Evolutionary conservation across 306 rosid genomes (phyloP), one percentile per base, ranked within the genome.

Genomic region (Cucurbita argyrosperma): DNA sequence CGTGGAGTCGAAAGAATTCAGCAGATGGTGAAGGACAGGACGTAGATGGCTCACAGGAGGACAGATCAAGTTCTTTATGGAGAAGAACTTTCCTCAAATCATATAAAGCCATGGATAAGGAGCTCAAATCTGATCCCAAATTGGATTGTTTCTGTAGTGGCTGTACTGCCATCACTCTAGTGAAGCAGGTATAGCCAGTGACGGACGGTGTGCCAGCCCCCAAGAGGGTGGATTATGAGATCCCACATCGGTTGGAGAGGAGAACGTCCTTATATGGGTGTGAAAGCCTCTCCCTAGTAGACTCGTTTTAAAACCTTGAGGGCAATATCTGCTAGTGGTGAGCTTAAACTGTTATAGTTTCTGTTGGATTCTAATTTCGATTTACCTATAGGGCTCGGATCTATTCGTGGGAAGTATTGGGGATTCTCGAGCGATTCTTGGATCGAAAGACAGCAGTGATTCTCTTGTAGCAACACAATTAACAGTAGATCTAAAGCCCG

Each of bases 91-190:
- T 90, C 84, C 53, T 89, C 79, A 89, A 91, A 84, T 88, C 96
- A 71, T 94, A 86, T 74, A 94, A 89, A 79, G 85, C 91, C 56
- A 94, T 91, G 96, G 99, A 94, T 83, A 91, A 89, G 85, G 97
- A 94, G 84, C 84, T 94, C 72, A 89, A 82, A 84, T 86, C 95
- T 57, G 92, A 94, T 83, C 92, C 96, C 15, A 94, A 88, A 82
- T 75, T 91, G 85, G 96, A 94, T 59, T 94, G 97, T 80, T 94
- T 91, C 79, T 94, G 97, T 71, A 94, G 99, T 79, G 99, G 99
- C 35, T 85, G 97, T 80, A 94, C 97, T 4, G 86, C 97, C 9
- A 87, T 94, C 37, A 85, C 92, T 52, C 37, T 94, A 43, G 92
- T 94, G 77, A 94, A 91, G 84, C 98, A 93, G 88, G 98, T 93